These are phyloP conservation scores for Diaporthe citrichinensis DNA, from an alignment of 2,329 filamentous ascomycete genomes.

Conservation along the genomic window DNA sequence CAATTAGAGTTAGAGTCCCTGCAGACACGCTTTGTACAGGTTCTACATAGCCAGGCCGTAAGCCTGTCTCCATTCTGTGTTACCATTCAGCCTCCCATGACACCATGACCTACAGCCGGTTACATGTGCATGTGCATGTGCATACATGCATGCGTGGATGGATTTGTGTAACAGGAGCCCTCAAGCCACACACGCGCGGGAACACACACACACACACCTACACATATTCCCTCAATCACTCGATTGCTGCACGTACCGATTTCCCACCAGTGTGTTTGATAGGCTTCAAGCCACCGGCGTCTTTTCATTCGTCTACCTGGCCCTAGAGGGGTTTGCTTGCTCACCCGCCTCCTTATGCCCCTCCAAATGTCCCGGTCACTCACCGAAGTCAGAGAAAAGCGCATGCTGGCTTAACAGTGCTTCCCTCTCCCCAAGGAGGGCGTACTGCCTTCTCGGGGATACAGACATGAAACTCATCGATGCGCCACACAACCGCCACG, in stretches of 20 bases:
- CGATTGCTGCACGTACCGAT: background rate
- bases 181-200: background rate
- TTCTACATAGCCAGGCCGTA: background rate
- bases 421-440: background rate
- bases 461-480: constrained; percentile 19
- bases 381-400: background rate
- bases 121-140: background rate
- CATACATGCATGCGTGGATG: background rate
- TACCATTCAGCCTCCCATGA: background rate
- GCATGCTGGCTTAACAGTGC: background rate
- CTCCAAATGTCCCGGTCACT: background rate
- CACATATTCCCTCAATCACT: background rate
- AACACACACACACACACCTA: background rate
- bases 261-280: background rate
- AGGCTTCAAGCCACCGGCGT: background rate
- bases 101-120: background rate
- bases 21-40: background rate
- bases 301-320: background rate
- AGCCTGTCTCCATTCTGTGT: background rate
- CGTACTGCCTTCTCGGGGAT: background rate
- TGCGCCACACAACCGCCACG: background rate
- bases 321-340: background rate
- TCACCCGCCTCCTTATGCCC: background rate
- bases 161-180: background rate
- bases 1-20: background rate